Evolutionary conservation across 2,329 filamentous ascomycete genomes (phyloP).

Genomic region (Dactylonectria macrodidyma): DNA sequence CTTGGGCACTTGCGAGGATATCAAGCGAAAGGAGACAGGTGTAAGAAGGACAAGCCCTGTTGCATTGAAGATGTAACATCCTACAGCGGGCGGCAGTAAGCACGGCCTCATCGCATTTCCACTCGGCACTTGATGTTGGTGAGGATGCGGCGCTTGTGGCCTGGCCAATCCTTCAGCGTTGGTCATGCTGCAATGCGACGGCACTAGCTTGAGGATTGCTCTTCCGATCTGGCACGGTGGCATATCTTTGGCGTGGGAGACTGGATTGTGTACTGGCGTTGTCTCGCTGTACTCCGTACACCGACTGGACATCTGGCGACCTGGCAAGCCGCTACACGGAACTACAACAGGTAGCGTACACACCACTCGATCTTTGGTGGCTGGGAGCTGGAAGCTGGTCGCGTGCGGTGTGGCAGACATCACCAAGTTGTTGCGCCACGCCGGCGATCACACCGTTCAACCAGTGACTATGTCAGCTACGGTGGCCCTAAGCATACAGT

Average conservation of each 20-base stretch:
- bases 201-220: constrained; percentile 20
- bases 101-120: constrained; percentile 12
- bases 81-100: constrained; percentile 26
- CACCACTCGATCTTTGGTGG: constrained; percentile 10
- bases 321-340: too few relatives aligned
- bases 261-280: constrained; percentile 16
- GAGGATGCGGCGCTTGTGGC: constrained; percentile 25
- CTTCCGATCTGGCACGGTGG: constrained; percentile 26
- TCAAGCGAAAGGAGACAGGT: constrained; percentile 7
- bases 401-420: constrained; percentile 9
- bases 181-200: constrained; percentile 22
- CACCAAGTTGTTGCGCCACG: constrained; percentile 5
- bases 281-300: constrained; percentile 3
- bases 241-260: constrained; percentile 14
- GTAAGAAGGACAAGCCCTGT: background rate
- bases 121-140: constrained; percentile 22
- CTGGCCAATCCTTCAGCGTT: constrained; percentile 13
- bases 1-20: background rate
- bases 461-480: background rate
- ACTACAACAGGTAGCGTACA: too few relatives aligned
- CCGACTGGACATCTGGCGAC: constrained; percentile 6
- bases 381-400: constrained; percentile 11
- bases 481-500: background rate
- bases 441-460: background rate
- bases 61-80: background rate